phyloP scores from a whole-genome alignment of 2,329 filamentous ascomycete species.

The Penicillium sp. region DNA sequence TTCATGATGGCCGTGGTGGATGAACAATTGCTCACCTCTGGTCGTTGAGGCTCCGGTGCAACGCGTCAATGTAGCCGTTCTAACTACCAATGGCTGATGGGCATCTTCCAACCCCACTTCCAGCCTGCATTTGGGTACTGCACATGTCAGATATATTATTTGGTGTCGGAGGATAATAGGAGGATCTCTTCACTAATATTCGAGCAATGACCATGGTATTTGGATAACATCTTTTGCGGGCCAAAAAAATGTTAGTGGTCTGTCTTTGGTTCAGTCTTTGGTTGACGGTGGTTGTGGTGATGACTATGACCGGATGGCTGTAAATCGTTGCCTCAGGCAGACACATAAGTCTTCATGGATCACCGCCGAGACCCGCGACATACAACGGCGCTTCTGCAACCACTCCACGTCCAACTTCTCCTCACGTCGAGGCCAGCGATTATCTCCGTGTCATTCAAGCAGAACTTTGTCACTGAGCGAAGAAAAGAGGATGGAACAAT shows the following conservation, averaged over 20 bases:
- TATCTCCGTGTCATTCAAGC: too few relatives aligned
- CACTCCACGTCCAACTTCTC: background rate
- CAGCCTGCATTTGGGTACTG: too few relatives aligned
- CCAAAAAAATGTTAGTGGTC: too few relatives aligned
- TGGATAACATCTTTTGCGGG: too few relatives aligned
- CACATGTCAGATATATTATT: too few relatives aligned
- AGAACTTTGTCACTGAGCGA: fast-evolving
- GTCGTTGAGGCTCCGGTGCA: too few relatives aligned
- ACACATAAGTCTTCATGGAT: background rate
- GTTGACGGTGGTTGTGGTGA: background rate
- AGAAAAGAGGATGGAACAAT: constrained; percentile 34
- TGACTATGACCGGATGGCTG: background rate
- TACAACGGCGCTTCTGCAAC: background rate
- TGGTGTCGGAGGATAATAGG: too few relatives aligned
- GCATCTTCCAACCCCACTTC: background rate
- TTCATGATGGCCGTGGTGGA: too few relatives aligned
- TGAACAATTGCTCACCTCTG: too few relatives aligned
- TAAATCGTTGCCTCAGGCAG: background rate
- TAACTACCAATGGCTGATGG: background rate
- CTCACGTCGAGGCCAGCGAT: background rate
- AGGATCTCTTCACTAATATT: too few relatives aligned
- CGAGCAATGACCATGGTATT: too few relatives aligned
- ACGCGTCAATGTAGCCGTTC: too few relatives aligned
- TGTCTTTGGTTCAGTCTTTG: background rate
- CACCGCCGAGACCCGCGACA: background rate